phyloP scores from a whole-genome alignment of 208 protist genomes.

The Wallacemonas rigidus region DNA sequence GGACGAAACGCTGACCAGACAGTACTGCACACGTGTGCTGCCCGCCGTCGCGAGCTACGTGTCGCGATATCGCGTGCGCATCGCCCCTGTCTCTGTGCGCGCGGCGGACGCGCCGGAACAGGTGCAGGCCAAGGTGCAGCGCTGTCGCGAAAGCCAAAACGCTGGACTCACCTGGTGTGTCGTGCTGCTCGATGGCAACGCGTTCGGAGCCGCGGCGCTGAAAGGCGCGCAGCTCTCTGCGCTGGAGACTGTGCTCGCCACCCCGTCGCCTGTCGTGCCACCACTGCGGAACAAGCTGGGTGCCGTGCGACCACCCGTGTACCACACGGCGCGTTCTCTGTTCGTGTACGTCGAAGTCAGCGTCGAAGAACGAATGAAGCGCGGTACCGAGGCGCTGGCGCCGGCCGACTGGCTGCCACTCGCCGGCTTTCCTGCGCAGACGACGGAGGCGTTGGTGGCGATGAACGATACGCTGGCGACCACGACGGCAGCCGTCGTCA shows the following conservation, averaged over 20 bases:
- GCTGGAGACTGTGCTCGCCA: constrained; percentile 40
- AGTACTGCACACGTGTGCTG: constrained; percentile 62
- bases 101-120: constrained; percentile 50
- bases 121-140: constrained; percentile 57
- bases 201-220: constrained; percentile 23
- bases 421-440: constrained; percentile 28
- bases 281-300: constrained; percentile 62
- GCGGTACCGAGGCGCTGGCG: constrained; percentile 23
- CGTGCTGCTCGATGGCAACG: constrained; percentile 43
- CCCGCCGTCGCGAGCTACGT: constrained; percentile 62
- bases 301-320: constrained; percentile 36
- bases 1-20: constrained; percentile 30
- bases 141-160: constrained; percentile 62
- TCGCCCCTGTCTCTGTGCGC: constrained; percentile 62
- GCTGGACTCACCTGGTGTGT: constrained; percentile 69
- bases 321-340: constrained; percentile 34
- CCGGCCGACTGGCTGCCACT: constrained; percentile 49
- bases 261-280: constrained; percentile 23
- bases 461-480: background rate
- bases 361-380: constrained; percentile 22
- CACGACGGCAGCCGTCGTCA: constrained; percentile 3
- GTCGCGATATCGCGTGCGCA: constrained; percentile 54
- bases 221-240: constrained; percentile 33
- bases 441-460: constrained; percentile 21
- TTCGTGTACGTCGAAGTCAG: constrained; percentile 63